Conservation (phyloP, 352 stramenopile genomes). For the Hyaloperonospora arabidopsidis region DNA sequence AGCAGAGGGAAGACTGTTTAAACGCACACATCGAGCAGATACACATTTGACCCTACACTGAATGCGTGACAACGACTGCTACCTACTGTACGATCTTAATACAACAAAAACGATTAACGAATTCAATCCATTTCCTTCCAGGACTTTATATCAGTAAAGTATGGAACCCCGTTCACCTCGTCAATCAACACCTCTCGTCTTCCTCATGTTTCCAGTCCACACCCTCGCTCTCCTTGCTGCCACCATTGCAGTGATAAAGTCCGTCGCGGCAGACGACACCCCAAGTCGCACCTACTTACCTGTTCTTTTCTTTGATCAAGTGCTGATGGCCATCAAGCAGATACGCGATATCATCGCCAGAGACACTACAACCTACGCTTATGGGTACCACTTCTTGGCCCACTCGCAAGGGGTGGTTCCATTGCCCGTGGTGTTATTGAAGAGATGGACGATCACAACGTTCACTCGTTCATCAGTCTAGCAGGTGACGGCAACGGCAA, state of each 20-base stretch:
- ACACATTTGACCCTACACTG: too few species aligned
- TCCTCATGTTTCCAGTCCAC: too few species aligned
- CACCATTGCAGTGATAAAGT: constrained; percentile 4
- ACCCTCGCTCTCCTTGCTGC: constrained; percentile 11
- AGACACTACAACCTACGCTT: constrained; percentile 22
- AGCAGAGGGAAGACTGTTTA: too few species aligned
- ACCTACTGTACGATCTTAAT: too few species aligned
- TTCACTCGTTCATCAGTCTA: constrained; percentile 42
- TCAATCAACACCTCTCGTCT: too few species aligned
- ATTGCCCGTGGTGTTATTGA: constrained; percentile 44
- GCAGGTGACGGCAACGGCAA: constrained; percentile 44
- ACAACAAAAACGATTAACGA: too few species aligned
- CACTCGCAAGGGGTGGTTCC: constrained; percentile 43
- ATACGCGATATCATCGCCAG: constrained; percentile 28
- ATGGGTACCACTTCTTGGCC: constrained; percentile 46
- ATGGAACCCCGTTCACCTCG: too few species aligned
- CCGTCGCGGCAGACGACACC: constrained; percentile 7
- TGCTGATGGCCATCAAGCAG: constrained; percentile 40
- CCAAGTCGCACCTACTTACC: constrained; percentile 23
- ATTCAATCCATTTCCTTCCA: too few species aligned
- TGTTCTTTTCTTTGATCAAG: constrained; percentile 47
- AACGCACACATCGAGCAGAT: too few species aligned
- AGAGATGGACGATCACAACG: constrained; percentile 53
- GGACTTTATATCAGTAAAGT: too few species aligned
- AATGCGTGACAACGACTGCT: too few species aligned